These are phyloP conservation scores for Viola odorata DNA, from an alignment of 345 rosid species.

Conservation along the genomic window DNA sequence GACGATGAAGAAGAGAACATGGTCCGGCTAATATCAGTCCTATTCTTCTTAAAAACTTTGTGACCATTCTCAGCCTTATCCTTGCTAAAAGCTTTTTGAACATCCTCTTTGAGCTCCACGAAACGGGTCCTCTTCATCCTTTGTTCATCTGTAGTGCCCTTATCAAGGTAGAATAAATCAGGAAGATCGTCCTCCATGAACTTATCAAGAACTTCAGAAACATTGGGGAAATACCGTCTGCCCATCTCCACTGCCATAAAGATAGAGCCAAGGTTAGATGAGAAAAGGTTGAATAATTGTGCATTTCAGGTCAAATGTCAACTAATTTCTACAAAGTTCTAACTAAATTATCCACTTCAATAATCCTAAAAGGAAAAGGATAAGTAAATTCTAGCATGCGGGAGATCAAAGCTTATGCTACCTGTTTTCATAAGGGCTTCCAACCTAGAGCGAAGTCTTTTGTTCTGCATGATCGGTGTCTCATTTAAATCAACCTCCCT, in stretches of 20 bases:
- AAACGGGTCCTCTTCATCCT: constrained; percentile 59
- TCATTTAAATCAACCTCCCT: constrained; percentile 85
- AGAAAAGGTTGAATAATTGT: neutral
- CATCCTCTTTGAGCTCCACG: constrained; percentile 75
- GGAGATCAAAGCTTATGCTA: constrained; percentile 17
- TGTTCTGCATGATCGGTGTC: constrained; percentile 66
- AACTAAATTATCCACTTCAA: too few relatives aligned
- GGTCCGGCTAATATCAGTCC: constrained; percentile 47
- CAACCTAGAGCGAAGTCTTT: constrained; percentile 64
- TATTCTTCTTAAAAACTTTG: constrained; percentile 78
- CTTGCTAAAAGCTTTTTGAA: constrained; percentile 71
- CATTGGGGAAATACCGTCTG: constrained; percentile 68
- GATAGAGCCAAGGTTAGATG: constrained; percentile 7
- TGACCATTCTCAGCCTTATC: constrained; percentile 83
- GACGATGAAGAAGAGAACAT: constrained; percentile 65
- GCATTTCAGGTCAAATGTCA: too few relatives aligned
- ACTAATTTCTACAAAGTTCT: too few relatives aligned
- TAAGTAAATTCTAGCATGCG: neutral
- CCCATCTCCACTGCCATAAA: constrained; percentile 76
- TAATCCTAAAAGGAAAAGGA: too few relatives aligned
- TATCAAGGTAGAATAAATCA: constrained; percentile 69
- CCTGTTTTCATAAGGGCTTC: constrained; percentile 93
- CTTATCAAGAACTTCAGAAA: constrained; percentile 85
- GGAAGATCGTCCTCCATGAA: constrained; percentile 95
- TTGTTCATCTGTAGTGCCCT: constrained; percentile 57